Conservation (phyloP, 2,329 filamentous ascomycete species). For the Ceratocystis variospora region DNA sequence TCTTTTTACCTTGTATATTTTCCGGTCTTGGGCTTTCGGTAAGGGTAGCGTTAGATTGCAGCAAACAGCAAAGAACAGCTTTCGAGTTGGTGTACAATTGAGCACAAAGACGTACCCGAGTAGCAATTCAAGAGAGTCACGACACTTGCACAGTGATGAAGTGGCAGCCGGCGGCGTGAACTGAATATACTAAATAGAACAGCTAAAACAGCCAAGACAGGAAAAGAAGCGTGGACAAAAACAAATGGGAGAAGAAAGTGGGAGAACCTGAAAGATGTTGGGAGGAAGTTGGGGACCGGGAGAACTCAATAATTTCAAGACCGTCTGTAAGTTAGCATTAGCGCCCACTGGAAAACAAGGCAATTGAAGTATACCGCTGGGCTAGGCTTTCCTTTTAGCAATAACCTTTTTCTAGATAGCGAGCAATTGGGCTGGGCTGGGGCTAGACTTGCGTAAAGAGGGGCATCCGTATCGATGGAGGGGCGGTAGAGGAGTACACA, state of each 20-base stretch:
- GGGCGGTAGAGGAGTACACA: neutral
- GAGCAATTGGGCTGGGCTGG: neutral
- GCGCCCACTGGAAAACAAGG: neutral
- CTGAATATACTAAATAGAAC: neutral
- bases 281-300: constrained; percentile 8
- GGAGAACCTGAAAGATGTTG: constrained; percentile 13
- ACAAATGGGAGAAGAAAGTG: neutral
- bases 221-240: neutral
- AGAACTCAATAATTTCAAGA: constrained; percentile 10
- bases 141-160: neutral
- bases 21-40: neutral
- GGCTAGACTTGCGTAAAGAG: neutral
- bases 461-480: constrained; percentile 5
- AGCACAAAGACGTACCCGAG: neutral
- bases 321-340: constrained; percentile 4
- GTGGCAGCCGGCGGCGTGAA: neutral
- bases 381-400: constrained; percentile 1
- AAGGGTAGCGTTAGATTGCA: neutral
- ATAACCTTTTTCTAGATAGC: neutral
- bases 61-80: neutral
- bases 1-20: neutral
- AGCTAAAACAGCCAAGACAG: neutral
- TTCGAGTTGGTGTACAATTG: neutral
- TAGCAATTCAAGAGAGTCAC: neutral
- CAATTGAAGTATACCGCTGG: neutral